Base-by-base conservation (phyloP, 1,139 yeast genomes). In the Arxiozyma bovina region DNA sequence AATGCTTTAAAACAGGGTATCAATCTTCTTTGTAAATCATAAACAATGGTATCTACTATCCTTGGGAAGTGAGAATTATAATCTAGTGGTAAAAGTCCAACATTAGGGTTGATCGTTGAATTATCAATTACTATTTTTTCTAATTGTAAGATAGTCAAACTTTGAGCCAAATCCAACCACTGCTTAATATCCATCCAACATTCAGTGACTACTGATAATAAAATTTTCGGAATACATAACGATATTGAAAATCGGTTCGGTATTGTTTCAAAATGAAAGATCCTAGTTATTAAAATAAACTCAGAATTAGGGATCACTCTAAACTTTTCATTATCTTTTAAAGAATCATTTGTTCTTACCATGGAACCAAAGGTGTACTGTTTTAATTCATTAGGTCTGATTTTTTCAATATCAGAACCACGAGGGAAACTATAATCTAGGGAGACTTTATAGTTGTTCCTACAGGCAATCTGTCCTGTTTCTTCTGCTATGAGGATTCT, bases 401-500 rank as follows among this genome's bases (percentile, higher is more conserved):
- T 64, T 42, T 63, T 68, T 60, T 56, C 65, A 60, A 60, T 64
- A 25, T 50, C 52, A 1, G 61, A 53, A 18, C 56, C 57, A 43
- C 61, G 57, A 47, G 67, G 57, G 52, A 63, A 64, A n/a, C 61
- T 60, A 44, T 68, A 63, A 53, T 73, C 76, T 54, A 69, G 60
- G 8, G 66, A 58, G 0, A 68, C 58, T 47, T 62, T 68, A 54
- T 69, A 69, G 56, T 71, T 70, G 54, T 70, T 66, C 45, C 69
- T 63, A 48, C 71, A 68, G 43, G 63, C 62, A 50, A 70, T 58
- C 38, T 67, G 70, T 7, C 72, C 74, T 12, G 70, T 67, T 52
- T 72, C 75, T 52, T 70, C 72, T 1, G 72, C 67, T 1, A 73
- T 59, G 1, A 71, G 30, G 18, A 72, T 53, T 50, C 75, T 59